Conservation (phyloP, 148 eudicot species). For the Fallopia convolvulus region DNA sequence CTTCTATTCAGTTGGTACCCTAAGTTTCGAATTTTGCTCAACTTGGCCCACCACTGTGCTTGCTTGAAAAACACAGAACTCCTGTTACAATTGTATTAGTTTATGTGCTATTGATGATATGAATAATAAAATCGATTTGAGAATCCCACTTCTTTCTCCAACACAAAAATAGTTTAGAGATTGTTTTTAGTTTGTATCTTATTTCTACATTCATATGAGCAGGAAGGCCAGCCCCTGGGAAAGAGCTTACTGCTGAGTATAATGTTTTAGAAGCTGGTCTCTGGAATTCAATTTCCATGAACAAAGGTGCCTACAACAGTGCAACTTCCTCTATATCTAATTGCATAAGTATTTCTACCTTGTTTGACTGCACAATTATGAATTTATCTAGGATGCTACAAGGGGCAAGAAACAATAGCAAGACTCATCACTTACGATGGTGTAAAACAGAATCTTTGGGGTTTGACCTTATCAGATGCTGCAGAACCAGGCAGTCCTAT, state of each 20-base stretch:
- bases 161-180: not conserved
- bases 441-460: constrained; percentile 61
- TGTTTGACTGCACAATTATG: not conserved
- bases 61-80: not conserved
- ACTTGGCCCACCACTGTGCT: not conserved
- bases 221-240: constrained; percentile 72
- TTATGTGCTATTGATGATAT: not conserved
- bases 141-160: not conserved
- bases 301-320: constrained; percentile 39
- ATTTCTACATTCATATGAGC: constrained; percentile 16
- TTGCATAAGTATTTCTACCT: not conserved
- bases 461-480: constrained; percentile 45
- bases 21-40: not conserved
- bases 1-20: not conserved
- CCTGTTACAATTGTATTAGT: not conserved
- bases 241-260: constrained; percentile 61
- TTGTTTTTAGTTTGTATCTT: constrained; percentile 1
- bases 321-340: not conserved
- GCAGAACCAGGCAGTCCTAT: constrained; percentile 54
- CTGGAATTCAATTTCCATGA: constrained; percentile 52
- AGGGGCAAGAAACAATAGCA: constrained; percentile 73
- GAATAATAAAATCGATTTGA: not conserved
- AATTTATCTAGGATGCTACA: constrained; percentile 51
- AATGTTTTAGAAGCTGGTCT: constrained; percentile 78
- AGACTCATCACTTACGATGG: constrained; percentile 71